These are phyloP conservation scores for Kazachstania bromeliacearum DNA, from an alignment of 805 yeast genomes.

Conservation along the genomic window DNA sequence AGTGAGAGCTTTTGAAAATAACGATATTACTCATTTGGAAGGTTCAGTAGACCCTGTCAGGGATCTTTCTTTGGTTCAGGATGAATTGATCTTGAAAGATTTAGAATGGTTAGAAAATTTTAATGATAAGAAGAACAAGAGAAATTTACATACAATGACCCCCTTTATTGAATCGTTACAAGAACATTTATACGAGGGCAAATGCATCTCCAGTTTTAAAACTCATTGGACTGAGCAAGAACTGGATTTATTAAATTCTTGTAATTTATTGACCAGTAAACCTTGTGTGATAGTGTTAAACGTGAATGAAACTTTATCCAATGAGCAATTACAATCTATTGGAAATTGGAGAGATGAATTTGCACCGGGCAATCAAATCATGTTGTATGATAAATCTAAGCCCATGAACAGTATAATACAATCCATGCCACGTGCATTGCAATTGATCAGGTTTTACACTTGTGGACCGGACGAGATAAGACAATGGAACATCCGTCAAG, in stretches of 20 bases:
- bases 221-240: conserved; percentile 56
- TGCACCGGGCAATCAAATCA: conserved; percentile 51
- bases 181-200: conserved; percentile 44
- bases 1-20: conserved; percentile 65
- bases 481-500: conserved; percentile 79
- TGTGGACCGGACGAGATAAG: conserved; percentile 79
- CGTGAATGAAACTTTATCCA: conserved; percentile 44
- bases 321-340: conserved; percentile 36
- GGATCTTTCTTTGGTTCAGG: conserved; percentile 65
- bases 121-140: conserved; percentile 31
- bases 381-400: conserved; percentile 51
- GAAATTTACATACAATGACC: conserved; percentile 32
- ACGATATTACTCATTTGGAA: conserved; percentile 69
- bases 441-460: conserved; percentile 75
- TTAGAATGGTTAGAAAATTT: conserved; percentile 56
- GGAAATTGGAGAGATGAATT: conserved; percentile 55
- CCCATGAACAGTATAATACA: conserved; percentile 39
- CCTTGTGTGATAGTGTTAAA: conserved; percentile 77
- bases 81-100: conserved; percentile 70
- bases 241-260: conserved; percentile 54
- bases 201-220: conserved; percentile 51
- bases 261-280: conserved; percentile 75
- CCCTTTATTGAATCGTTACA: conserved; percentile 32
- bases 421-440: conserved; percentile 57
- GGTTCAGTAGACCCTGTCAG: conserved; percentile 63